Evolutionary conservation across 176 grass and related monocot species (phyloP), one percentile per base, ranked within the genome.

Genomic region (Guadua angustifolia): DNA sequence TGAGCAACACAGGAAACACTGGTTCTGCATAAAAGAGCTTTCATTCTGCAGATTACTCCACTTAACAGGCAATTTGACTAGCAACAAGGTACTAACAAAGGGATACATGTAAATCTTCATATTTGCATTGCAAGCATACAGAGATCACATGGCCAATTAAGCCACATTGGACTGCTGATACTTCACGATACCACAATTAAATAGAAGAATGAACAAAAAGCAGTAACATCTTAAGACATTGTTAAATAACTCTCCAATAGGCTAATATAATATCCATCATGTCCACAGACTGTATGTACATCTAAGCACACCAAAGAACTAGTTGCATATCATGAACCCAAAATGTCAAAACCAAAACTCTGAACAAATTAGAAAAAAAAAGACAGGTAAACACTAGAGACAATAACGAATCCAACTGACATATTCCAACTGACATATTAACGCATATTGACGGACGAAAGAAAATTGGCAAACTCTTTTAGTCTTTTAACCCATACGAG

Each of bases 231-330:
- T 51, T 29, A 64, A 64, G 40, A 14, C 58, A 53, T 7, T 59
- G 67, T 55, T 82, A 63, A 87, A 74, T 1, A 90, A 68, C 68
- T 87, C 80, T 55, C 79, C 84, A 62, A 46, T 52, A 87, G 19
- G 84, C 84, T 87, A 90, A 87, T 87, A 84, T 80, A 86, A 75
- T 75, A 87, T 87, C 80, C 80, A 90, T 90, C 83, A 90, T 90
- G 80, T 90, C 84, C 84, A 80, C 60, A 38, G 80, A 60, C 78
- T 69, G 52, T 89, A 87, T 90, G 18, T 90, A 90, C 88, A 90
- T 69, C 84, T 90, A 87, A 84, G 75, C 84, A 90, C 84, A 90
- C 89, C 75, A 87, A 80, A 80, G 69, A 83, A 73, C 88, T 75
- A 83, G 49, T 74, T 74, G 69, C 50, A 83, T 83, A 83, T 73